A percentile compares a stretch with the other conserved stretches of the same genome.
These are phyloP conservation scores for Volvox carteri DNA, from an alignment of 163 green algal genomes.

Conservation along the genomic window DNA sequence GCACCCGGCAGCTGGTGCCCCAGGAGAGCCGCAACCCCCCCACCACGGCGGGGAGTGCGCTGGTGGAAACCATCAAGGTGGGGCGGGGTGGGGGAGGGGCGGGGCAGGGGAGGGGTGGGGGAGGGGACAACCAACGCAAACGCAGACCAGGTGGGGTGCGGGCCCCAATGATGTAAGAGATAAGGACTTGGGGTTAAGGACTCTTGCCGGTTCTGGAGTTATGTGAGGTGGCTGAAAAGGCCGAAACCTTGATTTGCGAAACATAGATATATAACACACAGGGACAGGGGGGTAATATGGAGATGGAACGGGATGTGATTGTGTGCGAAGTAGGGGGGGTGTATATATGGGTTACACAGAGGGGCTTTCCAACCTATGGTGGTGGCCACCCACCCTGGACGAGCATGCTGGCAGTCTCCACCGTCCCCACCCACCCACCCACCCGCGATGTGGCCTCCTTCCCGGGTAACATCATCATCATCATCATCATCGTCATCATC, in stretches of 20 bases:
- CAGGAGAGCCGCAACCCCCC: constrained; percentile 49
- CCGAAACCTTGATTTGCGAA: not conserved
- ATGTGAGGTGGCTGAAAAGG: not conserved
- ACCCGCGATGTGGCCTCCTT: too few species aligned
- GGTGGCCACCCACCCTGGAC: too few species aligned
- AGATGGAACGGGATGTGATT: not conserved
- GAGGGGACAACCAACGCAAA: not conserved
- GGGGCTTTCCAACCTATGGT: too few species aligned
- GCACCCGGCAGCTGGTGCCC: constrained; percentile 69
- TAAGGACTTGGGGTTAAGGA: not conserved
- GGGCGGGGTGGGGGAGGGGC: not conserved
- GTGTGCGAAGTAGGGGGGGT: too few species aligned
- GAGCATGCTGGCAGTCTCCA: too few species aligned
- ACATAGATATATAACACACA: too few species aligned
- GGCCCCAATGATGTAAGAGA: too few species aligned
- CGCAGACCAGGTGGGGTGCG: too few species aligned
- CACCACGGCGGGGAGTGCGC: constrained; percentile 43
- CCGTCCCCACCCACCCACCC: too few species aligned
- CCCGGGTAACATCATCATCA: too few species aligned
- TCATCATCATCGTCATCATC: too few species aligned
- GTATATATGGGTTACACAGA: too few species aligned
- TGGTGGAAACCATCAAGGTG: constrained; percentile 81
- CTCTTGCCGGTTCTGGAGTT: not conserved
- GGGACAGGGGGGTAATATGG: not conserved
- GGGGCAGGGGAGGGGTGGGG: not conserved